phyloP scores from a whole-genome alignment of 2,329 filamentous ascomycete genomes.

The Aspergillus floridensis region DNA sequence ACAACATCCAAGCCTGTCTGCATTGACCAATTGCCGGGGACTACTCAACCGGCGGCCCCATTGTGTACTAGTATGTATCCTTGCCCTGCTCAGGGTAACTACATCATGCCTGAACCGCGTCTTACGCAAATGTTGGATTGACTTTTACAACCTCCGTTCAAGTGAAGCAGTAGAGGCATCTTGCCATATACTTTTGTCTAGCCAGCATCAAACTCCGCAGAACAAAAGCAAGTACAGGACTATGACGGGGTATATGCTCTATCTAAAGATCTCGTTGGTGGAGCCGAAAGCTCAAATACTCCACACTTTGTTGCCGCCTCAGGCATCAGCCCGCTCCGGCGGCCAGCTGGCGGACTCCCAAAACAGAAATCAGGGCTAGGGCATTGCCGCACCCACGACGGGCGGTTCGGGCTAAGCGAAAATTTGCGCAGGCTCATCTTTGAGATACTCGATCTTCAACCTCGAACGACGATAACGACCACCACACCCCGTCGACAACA shows the following conservation, averaged over 20 bases:
- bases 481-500: conserved; percentile 46
- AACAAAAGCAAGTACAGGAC: not conserved
- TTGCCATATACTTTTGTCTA: no score
- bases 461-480: conserved; percentile 40
- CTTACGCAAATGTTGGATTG: no score
- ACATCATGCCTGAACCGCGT: no score
- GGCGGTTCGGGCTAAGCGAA: conserved; percentile 39
- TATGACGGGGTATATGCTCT: no score
- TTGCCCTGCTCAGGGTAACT: no score
- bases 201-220: not conserved
- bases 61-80: no score
- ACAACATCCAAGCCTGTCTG: no score
- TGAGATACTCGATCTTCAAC: conserved; percentile 37
- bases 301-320: not conserved
- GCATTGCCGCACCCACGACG: conserved; percentile 29
- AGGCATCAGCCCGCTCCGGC: not conserved
- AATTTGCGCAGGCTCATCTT: conserved; percentile 41
- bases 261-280: not conserved
- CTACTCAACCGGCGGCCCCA: no score
- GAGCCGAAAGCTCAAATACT: not conserved
- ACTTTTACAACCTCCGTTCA: no score
- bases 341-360: conserved; percentile 1
- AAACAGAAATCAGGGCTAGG: conserved; percentile 36
- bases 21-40: no score
- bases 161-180: no score